Evolutionary conservation across 2,329 filamentous ascomycete genomes (phyloP).

Genomic region (Cladosporium sp.): DNA sequence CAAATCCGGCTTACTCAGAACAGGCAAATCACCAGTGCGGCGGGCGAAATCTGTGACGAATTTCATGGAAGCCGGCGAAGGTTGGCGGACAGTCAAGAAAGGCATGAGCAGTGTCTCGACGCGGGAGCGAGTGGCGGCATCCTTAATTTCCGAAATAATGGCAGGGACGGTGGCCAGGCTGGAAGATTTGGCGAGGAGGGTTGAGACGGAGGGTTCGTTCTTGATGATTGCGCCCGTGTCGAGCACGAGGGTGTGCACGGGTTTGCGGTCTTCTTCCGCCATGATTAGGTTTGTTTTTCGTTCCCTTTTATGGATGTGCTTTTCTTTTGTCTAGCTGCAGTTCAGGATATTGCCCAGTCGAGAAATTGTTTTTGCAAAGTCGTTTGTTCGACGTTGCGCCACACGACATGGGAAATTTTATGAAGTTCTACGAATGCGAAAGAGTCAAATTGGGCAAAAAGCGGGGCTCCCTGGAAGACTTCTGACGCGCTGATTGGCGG

Average conservation of each 20-base stretch:
- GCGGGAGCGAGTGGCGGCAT: conserved; percentile 70
- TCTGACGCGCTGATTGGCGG: neutral
- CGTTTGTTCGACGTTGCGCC: neutral
- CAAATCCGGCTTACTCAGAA: conserved; percentile 83
- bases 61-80: conserved; percentile 69
- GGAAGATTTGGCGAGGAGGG: conserved; percentile 70
- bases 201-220: conserved; percentile 80
- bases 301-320: neutral
- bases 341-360: neutral
- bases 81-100: conserved; percentile 72
- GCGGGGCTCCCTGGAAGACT: neutral
- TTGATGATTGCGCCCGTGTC: conserved; percentile 92
- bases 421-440: neutral
- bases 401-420: neutral
- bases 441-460: neutral
- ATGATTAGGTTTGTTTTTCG: neutral
- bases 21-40: conserved; percentile 80
- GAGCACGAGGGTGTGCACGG: conserved; percentile 75
- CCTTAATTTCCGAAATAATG: conserved; percentile 80
- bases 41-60: conserved; percentile 79
- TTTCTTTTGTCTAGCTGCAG: neutral
- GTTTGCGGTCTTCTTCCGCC: conserved; percentile 44
- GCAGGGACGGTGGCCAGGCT: conserved; percentile 75
- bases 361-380: neutral
- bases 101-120: conserved; percentile 80